Percentiles rank a stretch among this genome's conserved stretches.
These are phyloP conservation scores for Penicillium angulare DNA, from an alignment of 495 filamentous ascomycete genomes.

Conservation along the genomic window DNA sequence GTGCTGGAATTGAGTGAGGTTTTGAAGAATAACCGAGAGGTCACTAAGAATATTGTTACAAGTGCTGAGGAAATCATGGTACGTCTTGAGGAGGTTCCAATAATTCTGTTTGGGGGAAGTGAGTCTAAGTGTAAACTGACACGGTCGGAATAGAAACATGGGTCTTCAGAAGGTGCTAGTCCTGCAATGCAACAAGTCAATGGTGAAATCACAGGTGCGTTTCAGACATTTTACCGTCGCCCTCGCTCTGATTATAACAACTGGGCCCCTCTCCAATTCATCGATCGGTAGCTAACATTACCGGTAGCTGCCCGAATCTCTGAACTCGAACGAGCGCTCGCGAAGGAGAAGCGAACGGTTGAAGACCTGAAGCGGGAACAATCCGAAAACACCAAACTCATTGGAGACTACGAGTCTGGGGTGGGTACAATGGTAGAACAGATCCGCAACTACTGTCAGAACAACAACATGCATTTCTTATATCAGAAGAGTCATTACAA, in stretches of 20 bases:
- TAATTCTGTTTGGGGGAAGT: neutral
- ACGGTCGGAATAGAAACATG: constrained; percentile 33
- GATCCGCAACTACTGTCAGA: constrained; percentile 60
- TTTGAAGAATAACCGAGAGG: constrained; percentile 72
- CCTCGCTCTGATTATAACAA: neutral
- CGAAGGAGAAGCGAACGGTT: constrained; percentile 46
- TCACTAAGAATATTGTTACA: constrained; percentile 69
- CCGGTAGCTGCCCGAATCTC: constrained; percentile 47
- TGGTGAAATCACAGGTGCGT: constrained; percentile 46
- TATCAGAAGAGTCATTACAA: constrained; percentile 60
- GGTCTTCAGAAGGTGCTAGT: constrained; percentile 42
- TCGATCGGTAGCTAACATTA: neutral
- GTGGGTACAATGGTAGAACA: constrained; percentile 59
- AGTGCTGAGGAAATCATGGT: constrained; percentile 64
- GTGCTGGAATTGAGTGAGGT: constrained; percentile 77
- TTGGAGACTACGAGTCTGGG: constrained; percentile 55
- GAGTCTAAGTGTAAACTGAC: constrained; percentile 14
- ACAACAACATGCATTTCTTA: constrained; percentile 58
- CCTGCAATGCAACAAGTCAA: constrained; percentile 47
- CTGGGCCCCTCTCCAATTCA: neutral
- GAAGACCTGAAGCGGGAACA: constrained; percentile 50
- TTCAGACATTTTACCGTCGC: neutral
- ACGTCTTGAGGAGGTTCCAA: constrained; percentile 16
- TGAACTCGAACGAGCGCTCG: constrained; percentile 52
- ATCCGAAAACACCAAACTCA: constrained; percentile 50